These are phyloP conservation scores for Saturnispora sekii DNA, from an alignment of 805 yeast genomes.

Conservation along the genomic window DNA sequence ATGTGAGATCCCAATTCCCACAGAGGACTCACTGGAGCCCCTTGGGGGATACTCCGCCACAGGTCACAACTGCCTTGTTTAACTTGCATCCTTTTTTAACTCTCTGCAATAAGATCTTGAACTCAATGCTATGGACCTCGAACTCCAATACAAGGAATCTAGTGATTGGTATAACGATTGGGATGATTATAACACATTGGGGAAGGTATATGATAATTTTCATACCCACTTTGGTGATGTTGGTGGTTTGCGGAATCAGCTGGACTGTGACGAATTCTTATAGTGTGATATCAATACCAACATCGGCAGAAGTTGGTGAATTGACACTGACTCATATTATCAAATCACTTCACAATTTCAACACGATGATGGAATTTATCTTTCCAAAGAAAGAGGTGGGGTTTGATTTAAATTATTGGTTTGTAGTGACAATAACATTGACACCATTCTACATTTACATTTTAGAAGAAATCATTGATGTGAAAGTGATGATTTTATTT, in stretches of 20 bases:
- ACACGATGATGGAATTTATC: constrained; percentile 31
- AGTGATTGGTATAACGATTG: constrained; percentile 30
- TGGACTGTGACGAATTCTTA: constrained; percentile 37
- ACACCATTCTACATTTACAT: constrained; percentile 38
- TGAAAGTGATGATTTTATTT: constrained; percentile 26
- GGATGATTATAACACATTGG: constrained; percentile 37
- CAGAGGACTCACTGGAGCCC: neutral
- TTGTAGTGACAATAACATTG: constrained; percentile 25
- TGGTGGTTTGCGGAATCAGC: constrained; percentile 31
- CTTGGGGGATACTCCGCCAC: constrained; percentile 26
- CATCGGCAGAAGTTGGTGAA: constrained; percentile 13
- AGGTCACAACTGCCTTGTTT: constrained; percentile 37
- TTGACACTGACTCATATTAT: constrained; percentile 47
- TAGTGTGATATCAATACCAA: constrained; percentile 4
- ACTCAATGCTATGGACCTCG: constrained; percentile 47
- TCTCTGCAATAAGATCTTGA: constrained; percentile 34
- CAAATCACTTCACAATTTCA: constrained; percentile 36
- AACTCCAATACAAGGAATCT: constrained; percentile 39
- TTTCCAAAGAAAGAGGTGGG: constrained; percentile 14
- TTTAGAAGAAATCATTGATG: constrained; percentile 26
- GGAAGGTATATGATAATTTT: constrained; percentile 25
- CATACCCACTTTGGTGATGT: constrained; percentile 31
- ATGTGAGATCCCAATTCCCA: neutral
- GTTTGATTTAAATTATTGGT: constrained; percentile 12
- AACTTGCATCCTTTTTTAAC: constrained; percentile 39